These are phyloP conservation scores for Capsella rubella DNA, from an alignment of 441 rosid genomes.

Conservation along the genomic window DNA sequence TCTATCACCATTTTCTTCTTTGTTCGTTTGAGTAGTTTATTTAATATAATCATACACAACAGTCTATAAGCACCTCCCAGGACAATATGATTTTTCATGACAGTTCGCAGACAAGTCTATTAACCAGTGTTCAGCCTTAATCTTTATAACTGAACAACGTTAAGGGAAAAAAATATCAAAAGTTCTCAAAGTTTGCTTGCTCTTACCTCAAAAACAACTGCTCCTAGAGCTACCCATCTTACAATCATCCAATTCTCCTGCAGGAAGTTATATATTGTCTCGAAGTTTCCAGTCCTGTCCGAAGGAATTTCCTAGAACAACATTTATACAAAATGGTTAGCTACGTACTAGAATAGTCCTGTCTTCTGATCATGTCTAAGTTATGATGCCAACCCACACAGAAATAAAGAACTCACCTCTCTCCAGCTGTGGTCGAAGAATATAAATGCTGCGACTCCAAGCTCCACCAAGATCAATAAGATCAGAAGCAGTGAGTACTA, in stretches of 20 bases:
- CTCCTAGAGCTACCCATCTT: constrained; percentile 96
- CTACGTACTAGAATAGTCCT: constrained; percentile 1
- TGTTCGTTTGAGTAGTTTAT: neutral
- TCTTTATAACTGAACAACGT: neutral
- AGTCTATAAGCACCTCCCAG: neutral
- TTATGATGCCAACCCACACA: constrained; percentile 7
- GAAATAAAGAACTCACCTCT: constrained; percentile 58
- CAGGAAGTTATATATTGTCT: constrained; percentile 76
- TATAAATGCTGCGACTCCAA: constrained; percentile 89
- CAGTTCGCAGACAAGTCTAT: neutral
- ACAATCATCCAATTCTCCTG: constrained; percentile 80
- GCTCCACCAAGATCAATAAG: constrained; percentile 86
- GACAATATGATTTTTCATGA: neutral
- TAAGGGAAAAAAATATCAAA: constrained; percentile 5
- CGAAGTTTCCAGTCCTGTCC: constrained; percentile 87
- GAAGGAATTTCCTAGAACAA: constrained; percentile 77
- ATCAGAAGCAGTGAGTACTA: constrained; percentile 83
- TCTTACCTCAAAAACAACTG: constrained; percentile 85
- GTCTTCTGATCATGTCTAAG: constrained; percentile 5
- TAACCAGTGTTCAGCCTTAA: neutral
- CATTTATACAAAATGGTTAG: constrained; percentile 31
- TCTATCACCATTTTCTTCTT: constrained; percentile 4
- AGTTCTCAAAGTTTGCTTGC: neutral
- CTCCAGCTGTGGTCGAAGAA: constrained; percentile 92
- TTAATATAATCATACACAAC: neutral